Evolutionary conservation across 164 flowering plant genomes (phyloP).

Genomic region (Chimonanthus salicifolius): DNA sequence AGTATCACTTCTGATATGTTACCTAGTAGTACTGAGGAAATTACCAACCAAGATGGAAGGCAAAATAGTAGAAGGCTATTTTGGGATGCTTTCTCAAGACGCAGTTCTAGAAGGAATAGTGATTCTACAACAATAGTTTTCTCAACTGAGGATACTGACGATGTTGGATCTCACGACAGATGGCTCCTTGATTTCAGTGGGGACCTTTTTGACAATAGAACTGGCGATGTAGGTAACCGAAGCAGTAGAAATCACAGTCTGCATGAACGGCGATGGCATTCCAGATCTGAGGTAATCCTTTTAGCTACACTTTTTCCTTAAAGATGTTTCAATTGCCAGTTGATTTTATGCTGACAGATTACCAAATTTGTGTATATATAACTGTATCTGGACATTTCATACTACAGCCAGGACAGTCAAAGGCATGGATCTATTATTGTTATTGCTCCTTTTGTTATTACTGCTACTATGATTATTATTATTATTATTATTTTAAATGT

Average conservation of each 20-base stretch:
- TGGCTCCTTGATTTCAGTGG: constrained; percentile 65
- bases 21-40: constrained; percentile 32
- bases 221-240: constrained; percentile 35
- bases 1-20: constrained; percentile 48
- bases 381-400: too few species aligned
- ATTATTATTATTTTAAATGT: too few species aligned
- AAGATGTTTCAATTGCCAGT: not conserved
- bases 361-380: too few species aligned
- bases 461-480: too few species aligned
- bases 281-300: constrained; percentile 66
- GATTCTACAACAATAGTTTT: constrained; percentile 47
- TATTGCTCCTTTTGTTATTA: too few species aligned
- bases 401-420: not conserved
- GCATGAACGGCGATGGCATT: constrained; percentile 41
- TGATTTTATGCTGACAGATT: too few species aligned
- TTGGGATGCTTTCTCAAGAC: constrained; percentile 86
- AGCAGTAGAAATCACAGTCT: constrained; percentile 39
- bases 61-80: constrained; percentile 63
- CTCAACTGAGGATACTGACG: constrained; percentile 44
- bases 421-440: not conserved
- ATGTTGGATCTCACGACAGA: constrained; percentile 50
- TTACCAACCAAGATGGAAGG: constrained; percentile 48
- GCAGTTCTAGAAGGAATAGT: constrained; percentile 50
- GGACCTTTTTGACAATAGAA: constrained; percentile 41
- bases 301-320: not conserved